Evolutionary conservation across 495 filamentous ascomycete species (phyloP).

Genomic region (Neurospora sp.): DNA sequence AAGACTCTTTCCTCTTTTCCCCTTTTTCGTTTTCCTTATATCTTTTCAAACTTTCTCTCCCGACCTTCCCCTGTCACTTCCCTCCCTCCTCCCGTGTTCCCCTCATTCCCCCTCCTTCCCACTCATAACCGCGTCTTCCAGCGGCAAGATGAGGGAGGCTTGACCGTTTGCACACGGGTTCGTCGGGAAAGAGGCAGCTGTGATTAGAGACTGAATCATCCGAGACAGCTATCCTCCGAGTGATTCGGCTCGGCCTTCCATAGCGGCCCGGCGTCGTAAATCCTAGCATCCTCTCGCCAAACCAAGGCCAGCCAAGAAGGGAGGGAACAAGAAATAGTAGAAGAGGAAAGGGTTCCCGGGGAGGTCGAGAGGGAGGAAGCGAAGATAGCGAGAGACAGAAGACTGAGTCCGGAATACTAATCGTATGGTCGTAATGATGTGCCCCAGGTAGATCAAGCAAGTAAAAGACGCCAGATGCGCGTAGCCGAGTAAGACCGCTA

Average conservation of each 20-base stretch:
- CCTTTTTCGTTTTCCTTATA: neutral
- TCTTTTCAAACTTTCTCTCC: neutral
- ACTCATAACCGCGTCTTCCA: neutral
- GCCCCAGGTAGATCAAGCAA: slow-evolving; percentile 5
- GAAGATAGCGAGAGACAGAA: slow-evolving; percentile 3
- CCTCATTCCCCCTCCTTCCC: neutral
- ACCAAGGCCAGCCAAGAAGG: slow-evolving; percentile 4
- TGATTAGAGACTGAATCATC: neutral
- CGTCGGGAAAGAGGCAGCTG: neutral
- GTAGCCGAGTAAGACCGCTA: slow-evolving; percentile 13
- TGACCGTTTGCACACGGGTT: neutral
- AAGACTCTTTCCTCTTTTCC: neutral
- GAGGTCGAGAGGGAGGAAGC: neutral
- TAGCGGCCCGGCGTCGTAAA: neutral
- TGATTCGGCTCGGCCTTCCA: neutral
- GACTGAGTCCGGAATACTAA: slow-evolving; percentile 11
- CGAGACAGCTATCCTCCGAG: neutral
- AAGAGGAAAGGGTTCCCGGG: slow-evolving; percentile 5
- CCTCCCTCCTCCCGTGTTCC: neutral
- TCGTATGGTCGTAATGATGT: slow-evolving; percentile 22
- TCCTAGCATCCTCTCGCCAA: neutral
- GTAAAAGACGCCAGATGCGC: slow-evolving; percentile 12
- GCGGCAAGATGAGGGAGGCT: neutral
- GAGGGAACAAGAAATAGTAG: slow-evolving; percentile 3
- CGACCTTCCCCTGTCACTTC: neutral